A percentile compares a stretch with the other conserved stretches of the same genome.
These are phyloP conservation scores for Peronospora belbahrii DNA, from an alignment of 352 stramenopile genomes.

Conservation along the genomic window DNA sequence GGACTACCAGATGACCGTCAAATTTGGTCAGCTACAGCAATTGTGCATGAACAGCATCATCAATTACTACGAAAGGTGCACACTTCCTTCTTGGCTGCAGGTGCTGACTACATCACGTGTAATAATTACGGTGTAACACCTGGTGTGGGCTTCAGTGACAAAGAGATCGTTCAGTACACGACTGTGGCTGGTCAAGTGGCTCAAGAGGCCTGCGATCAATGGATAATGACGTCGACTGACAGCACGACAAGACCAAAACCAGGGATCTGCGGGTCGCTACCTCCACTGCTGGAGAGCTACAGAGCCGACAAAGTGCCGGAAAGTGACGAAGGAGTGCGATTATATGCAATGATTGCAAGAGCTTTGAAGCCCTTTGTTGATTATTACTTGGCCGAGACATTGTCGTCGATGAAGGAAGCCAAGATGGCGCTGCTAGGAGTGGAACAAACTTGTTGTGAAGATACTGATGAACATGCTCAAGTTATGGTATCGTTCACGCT, in stretches of 20 bases:
- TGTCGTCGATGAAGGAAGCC: no score
- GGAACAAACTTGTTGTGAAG: conserved; percentile 10
- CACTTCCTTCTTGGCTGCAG: conserved; percentile 68
- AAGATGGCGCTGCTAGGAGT: conserved; percentile 77
- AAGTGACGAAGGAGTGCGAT: no score
- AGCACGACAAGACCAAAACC: no score
- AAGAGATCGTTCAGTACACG: conserved; percentile 52
- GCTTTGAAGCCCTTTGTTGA: no score
- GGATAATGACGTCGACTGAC: no score
- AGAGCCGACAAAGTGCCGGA: no score
- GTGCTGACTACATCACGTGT: conserved; percentile 77
- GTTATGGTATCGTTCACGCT: conserved; percentile 86
- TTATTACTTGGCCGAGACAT: no score
- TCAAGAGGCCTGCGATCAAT: conserved; percentile 30
- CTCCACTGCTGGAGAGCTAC: no score
- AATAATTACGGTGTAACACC: conserved; percentile 90
- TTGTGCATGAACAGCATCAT: conserved; percentile 69
- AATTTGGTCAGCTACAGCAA: conserved; percentile 84
- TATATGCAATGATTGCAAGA: no score
- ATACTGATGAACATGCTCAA: conserved; percentile 19
- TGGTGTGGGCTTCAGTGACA: conserved; percentile 70
- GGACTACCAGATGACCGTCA: conserved; percentile 82
- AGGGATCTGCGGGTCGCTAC: no score
- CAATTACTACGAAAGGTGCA: conserved; percentile 70
- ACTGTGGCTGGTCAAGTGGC: conserved; percentile 52